Conservation (phyloP, 129 eudicot species). For the Artemisia tridentata region DNA sequence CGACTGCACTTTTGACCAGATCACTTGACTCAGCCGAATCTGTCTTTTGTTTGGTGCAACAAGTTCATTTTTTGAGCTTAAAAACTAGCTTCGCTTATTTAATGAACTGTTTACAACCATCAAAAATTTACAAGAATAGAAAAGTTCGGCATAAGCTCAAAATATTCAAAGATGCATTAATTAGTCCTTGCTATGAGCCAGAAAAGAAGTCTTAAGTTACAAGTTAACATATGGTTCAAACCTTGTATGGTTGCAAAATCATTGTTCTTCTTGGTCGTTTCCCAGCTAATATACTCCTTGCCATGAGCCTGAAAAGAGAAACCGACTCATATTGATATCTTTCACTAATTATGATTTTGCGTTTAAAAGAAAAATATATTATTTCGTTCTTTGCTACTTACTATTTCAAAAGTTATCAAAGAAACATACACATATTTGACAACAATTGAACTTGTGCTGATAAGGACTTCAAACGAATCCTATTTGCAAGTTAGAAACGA, state of each 20-base stretch:
- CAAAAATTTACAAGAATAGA: not conserved
- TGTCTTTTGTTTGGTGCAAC: too few relatives aligned
- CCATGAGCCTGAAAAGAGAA: conserved; percentile 39
- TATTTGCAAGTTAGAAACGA: not conserved
- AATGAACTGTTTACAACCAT: conserved; percentile 1
- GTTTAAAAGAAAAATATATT: too few relatives aligned
- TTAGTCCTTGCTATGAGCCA: too few relatives aligned
- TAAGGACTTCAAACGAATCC: not conserved
- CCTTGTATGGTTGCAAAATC: conserved; percentile 38
- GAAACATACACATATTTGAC: not conserved
- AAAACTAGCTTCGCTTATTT: not conserved
- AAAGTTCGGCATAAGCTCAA: not conserved
- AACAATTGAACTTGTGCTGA: not conserved
- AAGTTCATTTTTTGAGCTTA: too few relatives aligned
- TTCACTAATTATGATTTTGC: too few relatives aligned
- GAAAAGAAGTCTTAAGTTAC: too few relatives aligned
- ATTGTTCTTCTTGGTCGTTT: conserved; percentile 32
- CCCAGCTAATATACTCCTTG: conserved; percentile 36
- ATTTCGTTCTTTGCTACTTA: too few relatives aligned
- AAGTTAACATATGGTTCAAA: not conserved
- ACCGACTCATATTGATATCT: not conserved
- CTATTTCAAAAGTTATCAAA: too few relatives aligned
- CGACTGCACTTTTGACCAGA: too few relatives aligned
- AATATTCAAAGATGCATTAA: not conserved
- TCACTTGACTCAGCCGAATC: too few relatives aligned